These are phyloP conservation scores for Neurospora sp. DNA, from an alignment of 2,329 filamentous ascomycete species.

Conservation along the genomic window DNA sequence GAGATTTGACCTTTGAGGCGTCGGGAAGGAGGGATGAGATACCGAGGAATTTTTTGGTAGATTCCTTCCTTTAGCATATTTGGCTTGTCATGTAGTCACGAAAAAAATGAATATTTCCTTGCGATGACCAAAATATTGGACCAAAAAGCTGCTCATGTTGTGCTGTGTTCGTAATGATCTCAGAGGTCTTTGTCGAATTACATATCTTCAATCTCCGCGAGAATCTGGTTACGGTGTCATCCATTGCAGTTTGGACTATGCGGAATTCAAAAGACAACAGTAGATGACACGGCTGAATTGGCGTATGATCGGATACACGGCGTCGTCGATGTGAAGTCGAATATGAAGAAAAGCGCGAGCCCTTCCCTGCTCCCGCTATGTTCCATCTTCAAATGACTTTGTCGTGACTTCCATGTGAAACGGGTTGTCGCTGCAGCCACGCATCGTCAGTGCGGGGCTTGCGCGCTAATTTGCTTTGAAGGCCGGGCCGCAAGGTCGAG, in stretches of 20 bases:
- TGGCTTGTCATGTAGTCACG: neutral
- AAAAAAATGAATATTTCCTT: neutral
- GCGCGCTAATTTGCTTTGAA: neutral
- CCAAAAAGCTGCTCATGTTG: neutral
- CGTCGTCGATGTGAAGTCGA: neutral
- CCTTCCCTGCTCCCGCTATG: neutral
- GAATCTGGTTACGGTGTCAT: neutral
- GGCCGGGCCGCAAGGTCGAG: neutral
- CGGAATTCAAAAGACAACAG: neutral
- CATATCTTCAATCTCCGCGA: neutral
- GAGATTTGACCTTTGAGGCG: neutral
- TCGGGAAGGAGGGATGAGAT: neutral
- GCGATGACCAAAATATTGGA: neutral
- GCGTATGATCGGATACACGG: neutral
- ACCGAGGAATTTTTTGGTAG: neutral
- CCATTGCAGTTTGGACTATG: neutral
- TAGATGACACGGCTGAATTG: neutral
- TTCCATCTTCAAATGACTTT: neutral
- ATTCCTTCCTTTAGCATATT: constrained; percentile 1
- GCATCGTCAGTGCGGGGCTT: neutral
- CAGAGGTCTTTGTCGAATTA: neutral
- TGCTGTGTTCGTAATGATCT: neutral
- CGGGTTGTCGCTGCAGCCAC: neutral
- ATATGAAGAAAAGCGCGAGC: neutral
- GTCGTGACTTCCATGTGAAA: neutral